Evolutionary conservation across 768 basidiomycete species (phyloP).

Genomic region (Lactifluus rugatus): DNA sequence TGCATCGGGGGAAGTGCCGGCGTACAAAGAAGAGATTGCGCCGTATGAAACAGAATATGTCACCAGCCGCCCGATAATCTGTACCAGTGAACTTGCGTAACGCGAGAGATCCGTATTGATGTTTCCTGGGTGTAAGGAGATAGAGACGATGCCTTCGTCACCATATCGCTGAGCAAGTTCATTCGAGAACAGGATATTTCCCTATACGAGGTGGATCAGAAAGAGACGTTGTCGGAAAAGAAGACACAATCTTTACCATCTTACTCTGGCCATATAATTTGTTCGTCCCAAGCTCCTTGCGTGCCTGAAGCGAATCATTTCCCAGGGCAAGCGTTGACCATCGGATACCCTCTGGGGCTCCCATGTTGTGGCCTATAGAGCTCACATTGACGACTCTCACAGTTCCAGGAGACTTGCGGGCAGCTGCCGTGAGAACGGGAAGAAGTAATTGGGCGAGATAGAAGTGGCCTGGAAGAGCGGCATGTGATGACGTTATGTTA

Average conservation of each 20-base stretch:
- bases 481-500: not conserved
- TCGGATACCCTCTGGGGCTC: conserved; percentile 21
- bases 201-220: conserved; percentile 24
- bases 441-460: not conserved
- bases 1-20: conserved; percentile 12
- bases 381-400: conserved; percentile 25
- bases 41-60: conserved; percentile 8
- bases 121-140: conserved; percentile 30
- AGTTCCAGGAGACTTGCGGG: conserved; percentile 21
- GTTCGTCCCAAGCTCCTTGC: not conserved
- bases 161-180: conserved; percentile 36
- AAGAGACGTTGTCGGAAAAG: not conserved
- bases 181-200: conserved; percentile 34
- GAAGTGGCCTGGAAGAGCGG: conserved; percentile 1
- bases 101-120: conserved; percentile 16
- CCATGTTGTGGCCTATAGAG: conserved; percentile 21
- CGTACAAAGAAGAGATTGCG: conserved; percentile 14
- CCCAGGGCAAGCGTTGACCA: conserved; percentile 3
- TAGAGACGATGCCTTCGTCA: conserved; percentile 36
- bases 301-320: not conserved
- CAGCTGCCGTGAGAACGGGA: conserved; percentile 18
- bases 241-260: not conserved
- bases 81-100: not conserved
- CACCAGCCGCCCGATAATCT: not conserved
- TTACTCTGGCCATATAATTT: conserved; percentile 17